phyloP scores from a whole-genome alignment of 352 stramenopile species.

The Phytophthora cactorum region DNA sequence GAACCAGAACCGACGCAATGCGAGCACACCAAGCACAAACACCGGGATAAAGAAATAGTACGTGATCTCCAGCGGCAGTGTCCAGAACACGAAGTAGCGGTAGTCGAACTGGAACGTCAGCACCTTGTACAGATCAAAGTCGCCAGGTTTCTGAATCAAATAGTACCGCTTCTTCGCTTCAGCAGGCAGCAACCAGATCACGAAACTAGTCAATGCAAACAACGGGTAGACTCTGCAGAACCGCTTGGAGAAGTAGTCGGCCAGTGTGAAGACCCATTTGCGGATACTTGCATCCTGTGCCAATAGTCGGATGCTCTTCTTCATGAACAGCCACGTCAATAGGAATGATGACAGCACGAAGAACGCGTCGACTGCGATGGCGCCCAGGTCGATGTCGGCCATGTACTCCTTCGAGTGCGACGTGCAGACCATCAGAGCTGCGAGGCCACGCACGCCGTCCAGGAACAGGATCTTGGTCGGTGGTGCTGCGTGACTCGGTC shows the following conservation, averaged over 20 bases:
- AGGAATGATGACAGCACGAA: conserved; percentile 57
- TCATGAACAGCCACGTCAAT: conserved; percentile 49
- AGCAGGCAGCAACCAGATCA: conserved; percentile 32
- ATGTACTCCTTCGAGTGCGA: conserved; percentile 43
- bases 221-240: conserved; percentile 67
- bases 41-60: conserved; percentile 56
- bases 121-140: conserved; percentile 47
- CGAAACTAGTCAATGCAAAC: conserved; percentile 42
- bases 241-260: conserved; percentile 55
- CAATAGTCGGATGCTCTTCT: conserved; percentile 35
- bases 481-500: background rate
- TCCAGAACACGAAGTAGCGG: conserved; percentile 57
- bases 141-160: conserved; percentile 27
- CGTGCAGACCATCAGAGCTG: conserved; percentile 40
- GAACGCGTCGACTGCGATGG: conserved; percentile 46
- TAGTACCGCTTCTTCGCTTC: conserved; percentile 42
- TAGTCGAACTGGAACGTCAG: conserved; percentile 41
- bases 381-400: conserved; percentile 33
- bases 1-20: conserved; percentile 39
- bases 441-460: conserved; percentile 47
- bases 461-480: conserved; percentile 41
- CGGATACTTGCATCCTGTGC: conserved; percentile 20
- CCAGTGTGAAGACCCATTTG: conserved; percentile 32
- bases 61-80: conserved; percentile 49
- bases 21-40: conserved; percentile 32